phyloP scores from a whole-genome alignment of 139 green algal species.

The Eudorina sp. region DNA sequence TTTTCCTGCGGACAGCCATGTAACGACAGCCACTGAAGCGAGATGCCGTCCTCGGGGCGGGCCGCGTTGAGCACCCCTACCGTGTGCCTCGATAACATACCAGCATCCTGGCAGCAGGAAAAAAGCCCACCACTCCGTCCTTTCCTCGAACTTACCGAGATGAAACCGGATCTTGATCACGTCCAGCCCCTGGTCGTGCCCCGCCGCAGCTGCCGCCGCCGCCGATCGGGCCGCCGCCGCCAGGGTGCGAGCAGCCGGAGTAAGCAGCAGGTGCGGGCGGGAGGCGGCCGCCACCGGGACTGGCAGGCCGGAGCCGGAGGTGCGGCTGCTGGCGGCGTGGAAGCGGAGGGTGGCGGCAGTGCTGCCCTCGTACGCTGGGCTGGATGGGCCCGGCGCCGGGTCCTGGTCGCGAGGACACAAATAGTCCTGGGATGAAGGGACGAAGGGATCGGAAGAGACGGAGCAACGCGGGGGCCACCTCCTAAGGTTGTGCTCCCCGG shows the following conservation, averaged over 20 bases:
- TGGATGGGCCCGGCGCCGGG: neutral
- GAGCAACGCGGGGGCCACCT: neutral
- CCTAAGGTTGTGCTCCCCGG: too few species aligned
- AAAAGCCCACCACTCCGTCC: too few species aligned
- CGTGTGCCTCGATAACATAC: too few species aligned
- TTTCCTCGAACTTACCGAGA: neutral
- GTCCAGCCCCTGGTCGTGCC: neutral
- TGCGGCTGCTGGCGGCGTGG: slow-evolving; percentile 4
- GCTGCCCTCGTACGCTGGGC: neutral
- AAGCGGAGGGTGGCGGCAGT: neutral
- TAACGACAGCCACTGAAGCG: too few species aligned
- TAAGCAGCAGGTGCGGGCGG: neutral
- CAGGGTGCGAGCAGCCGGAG: neutral
- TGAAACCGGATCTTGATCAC: neutral
- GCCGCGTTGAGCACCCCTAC: too few species aligned
- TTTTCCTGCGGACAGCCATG: neutral
- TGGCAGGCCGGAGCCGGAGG: neutral
- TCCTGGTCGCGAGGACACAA: neutral
- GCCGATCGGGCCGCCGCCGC: neutral
- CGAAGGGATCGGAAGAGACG: neutral
- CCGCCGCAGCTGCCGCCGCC: neutral
- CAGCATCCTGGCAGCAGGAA: too few species aligned
- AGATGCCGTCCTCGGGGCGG: too few species aligned
- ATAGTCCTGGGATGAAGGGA: neutral
- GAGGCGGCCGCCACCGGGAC: neutral